Conservation (phyloP, 331 rosid genomes). For the Malus hybrid region DNA sequence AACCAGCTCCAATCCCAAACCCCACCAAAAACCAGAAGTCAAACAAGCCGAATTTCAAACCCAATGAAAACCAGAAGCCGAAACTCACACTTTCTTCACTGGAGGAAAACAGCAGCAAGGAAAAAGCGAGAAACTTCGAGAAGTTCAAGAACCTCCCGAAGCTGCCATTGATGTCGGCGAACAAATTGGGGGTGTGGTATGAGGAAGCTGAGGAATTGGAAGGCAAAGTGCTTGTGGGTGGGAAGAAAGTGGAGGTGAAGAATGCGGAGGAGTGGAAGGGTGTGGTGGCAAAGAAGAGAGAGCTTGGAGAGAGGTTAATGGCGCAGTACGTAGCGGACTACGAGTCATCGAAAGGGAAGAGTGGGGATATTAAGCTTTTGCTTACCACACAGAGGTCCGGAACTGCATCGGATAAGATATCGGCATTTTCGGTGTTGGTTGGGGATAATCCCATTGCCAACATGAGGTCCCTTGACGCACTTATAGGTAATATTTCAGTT, state of each 20-base stretch:
- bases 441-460: slow-evolving; percentile 88
- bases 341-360: slow-evolving; percentile 68
- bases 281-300: slow-evolving; percentile 60
- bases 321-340: slow-evolving; percentile 71
- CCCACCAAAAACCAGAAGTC: slow-evolving; percentile 6
- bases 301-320: slow-evolving; percentile 77
- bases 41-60: slow-evolving; percentile 5
- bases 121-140: slow-evolving; percentile 33
- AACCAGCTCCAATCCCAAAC: slow-evolving; percentile 4
- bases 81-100: slow-evolving; percentile 55
- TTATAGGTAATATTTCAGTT: slow-evolving; percentile 44
- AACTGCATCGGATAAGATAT: slow-evolving; percentile 88
- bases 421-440: slow-evolving; percentile 78
- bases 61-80: slow-evolving; percentile 38
- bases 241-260: slow-evolving; percentile 41
- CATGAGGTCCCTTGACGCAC: slow-evolving; percentile 79
- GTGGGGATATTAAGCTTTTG: slow-evolving; percentile 88
- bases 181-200: slow-evolving; percentile 66
- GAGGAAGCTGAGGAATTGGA: slow-evolving; percentile 65
- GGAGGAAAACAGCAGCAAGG: slow-evolving; percentile 28
- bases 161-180: slow-evolving; percentile 66
- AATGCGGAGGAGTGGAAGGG: slow-evolving; percentile 60
- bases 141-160: slow-evolving; percentile 57
- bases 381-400: slow-evolving; percentile 84
- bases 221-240: slow-evolving; percentile 50